These are phyloP conservation scores for Tolypocladium pustulatum DNA, from an alignment of 2,329 filamentous ascomycete genomes.

Conservation along the genomic window DNA sequence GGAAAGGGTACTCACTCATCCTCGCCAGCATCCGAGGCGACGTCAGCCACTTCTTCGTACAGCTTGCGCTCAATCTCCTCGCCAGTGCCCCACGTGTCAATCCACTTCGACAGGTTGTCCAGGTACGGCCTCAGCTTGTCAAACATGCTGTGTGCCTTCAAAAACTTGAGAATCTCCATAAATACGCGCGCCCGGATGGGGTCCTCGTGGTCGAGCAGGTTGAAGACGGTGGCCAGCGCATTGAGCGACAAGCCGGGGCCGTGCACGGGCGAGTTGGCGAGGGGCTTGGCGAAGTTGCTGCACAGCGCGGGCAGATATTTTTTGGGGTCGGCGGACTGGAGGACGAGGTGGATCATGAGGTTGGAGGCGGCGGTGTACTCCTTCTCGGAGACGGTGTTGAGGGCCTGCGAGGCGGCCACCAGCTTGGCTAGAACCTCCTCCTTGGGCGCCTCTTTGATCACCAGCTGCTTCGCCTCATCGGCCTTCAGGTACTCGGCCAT, in stretches of 20 bases:
- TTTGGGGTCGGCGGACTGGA: conserved; percentile 75
- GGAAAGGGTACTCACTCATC: conserved; percentile 46
- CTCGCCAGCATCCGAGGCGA: conserved; percentile 69
- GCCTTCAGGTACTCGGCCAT: conserved; percentile 89
- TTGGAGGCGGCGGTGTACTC: conserved; percentile 96
- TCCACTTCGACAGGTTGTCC: conserved; percentile 72
- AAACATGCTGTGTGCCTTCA: conserved; percentile 65
- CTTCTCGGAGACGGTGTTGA: conserved; percentile 87
- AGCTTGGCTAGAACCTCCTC: conserved; percentile 86
- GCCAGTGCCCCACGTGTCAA: conserved; percentile 71
- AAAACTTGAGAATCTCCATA: conserved; percentile 74
- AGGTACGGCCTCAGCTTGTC: conserved; percentile 77
- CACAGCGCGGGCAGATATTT: conserved; percentile 83
- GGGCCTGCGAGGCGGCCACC: conserved; percentile 62
- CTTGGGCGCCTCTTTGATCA: conserved; percentile 57
- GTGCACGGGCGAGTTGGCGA: conserved; percentile 76
- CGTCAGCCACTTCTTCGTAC: conserved; percentile 72
- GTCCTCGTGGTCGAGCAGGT: conserved; percentile 69
- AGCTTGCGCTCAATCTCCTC: conserved; percentile 77
- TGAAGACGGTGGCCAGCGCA: conserved; percentile 92
- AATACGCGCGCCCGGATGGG: conserved; percentile 85
- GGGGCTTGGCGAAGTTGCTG: conserved; percentile 77
- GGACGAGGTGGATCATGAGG: conserved; percentile 84
- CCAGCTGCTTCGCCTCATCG: conserved; percentile 65
- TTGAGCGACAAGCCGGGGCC: conserved; percentile 79